These are phyloP conservation scores for Darksidea phi DNA, from an alignment of 495 filamentous ascomycete genomes.

Conservation along the genomic window DNA sequence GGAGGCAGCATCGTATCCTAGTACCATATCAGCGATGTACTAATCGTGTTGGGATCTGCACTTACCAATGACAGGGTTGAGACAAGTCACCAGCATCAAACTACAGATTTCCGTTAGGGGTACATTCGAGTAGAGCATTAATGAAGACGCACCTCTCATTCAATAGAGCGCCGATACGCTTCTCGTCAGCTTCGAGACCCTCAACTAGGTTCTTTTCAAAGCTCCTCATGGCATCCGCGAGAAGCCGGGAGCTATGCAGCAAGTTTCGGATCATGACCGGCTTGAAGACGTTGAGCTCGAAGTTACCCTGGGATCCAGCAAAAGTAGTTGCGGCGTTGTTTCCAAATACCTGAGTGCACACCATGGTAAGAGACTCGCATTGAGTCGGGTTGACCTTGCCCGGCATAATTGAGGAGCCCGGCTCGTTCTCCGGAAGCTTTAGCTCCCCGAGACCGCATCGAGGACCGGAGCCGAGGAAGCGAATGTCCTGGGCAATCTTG, in stretches of 20 bases:
- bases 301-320: conserved; percentile 95
- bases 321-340: conserved; percentile 91
- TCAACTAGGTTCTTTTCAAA: conserved; percentile 91
- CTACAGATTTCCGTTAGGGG: too few relatives aligned
- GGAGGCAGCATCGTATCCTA: conserved; percentile 84
- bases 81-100: conserved; percentile 96
- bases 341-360: conserved; percentile 96
- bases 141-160: conserved; percentile 78
- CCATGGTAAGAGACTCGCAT: conserved; percentile 96
- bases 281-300: conserved; percentile 99
- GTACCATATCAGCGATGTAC: not conserved
- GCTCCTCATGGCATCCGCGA: conserved; percentile 88
- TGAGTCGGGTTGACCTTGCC: conserved; percentile 99
- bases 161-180: conserved; percentile 79
- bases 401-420: conserved; percentile 96
- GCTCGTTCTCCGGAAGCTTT: conserved; percentile 93
- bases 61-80: conserved; percentile 91
- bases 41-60: not conserved
- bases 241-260: conserved; percentile 81
- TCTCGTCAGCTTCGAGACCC: conserved; percentile 89
- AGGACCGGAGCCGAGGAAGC: conserved; percentile 93
- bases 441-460: conserved; percentile 95
- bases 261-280: conserved; percentile 92
- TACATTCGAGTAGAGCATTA: too few relatives aligned
- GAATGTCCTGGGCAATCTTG: conserved; percentile 98